Evolutionary conservation across 441 rosid species (phyloP).

Genomic region (Adansonia rubrostipa): DNA sequence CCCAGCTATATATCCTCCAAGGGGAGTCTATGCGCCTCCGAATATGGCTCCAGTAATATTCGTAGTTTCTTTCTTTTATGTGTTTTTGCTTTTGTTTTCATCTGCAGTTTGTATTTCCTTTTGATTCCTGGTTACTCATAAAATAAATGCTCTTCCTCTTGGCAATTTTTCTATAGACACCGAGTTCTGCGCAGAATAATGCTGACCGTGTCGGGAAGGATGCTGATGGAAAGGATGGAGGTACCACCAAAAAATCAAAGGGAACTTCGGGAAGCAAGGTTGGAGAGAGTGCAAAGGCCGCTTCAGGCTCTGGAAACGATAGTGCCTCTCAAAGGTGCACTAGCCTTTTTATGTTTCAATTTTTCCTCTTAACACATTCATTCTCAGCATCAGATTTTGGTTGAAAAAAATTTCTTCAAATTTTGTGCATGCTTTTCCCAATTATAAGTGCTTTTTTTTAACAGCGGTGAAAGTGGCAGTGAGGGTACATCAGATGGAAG

Average conservation of each 20-base stretch:
- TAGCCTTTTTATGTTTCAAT: conserved; percentile 13
- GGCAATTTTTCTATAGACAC: conserved; percentile 47
- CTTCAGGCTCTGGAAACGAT: conserved; percentile 94
- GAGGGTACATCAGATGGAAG: conserved; percentile 93
- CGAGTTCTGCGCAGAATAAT: conserved; percentile 51
- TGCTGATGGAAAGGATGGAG: conserved; percentile 55
- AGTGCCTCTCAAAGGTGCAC: conserved; percentile 80
- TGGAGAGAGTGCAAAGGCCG: conserved; percentile 59
- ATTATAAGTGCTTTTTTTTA: conserved; percentile 30
- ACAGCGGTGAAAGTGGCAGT: conserved; percentile 86
- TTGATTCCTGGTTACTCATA: neutral
- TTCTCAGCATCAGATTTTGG: neutral
- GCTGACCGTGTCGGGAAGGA: conserved; percentile 57
- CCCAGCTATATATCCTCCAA: conserved; percentile 88
- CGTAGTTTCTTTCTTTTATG: neutral
- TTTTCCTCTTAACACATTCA: neutral
- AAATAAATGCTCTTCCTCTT: neutral
- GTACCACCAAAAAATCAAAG: conserved; percentile 69
- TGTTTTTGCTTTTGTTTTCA: neutral
- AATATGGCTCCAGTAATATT: conserved; percentile 69
- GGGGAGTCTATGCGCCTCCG: conserved; percentile 89
- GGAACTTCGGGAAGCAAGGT: conserved; percentile 61
- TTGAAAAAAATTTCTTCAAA: neutral
- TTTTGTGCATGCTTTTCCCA: conserved; percentile 8
- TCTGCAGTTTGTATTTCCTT: neutral